A percentile compares a stretch with the other conserved stretches of the same genome.
Evolutionary conservation across 2,329 filamentous ascomycete genomes (phyloP).

Genomic region (Penicillium sp.): DNA sequence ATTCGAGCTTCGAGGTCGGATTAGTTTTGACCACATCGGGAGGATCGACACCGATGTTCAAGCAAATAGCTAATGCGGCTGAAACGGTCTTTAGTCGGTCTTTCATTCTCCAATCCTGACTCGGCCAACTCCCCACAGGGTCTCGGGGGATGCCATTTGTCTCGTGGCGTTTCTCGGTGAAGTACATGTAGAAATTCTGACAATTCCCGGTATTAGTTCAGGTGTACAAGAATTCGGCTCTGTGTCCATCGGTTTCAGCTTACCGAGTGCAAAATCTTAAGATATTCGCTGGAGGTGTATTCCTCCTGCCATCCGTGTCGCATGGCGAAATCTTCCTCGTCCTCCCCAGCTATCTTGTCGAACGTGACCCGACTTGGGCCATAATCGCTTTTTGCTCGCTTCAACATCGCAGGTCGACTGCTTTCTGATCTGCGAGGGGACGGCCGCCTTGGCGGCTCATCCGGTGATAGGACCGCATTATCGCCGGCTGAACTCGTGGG

Average conservation of each 20-base stretch:
- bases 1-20: constrained; percentile 89
- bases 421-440: constrained; percentile 33
- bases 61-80: constrained; percentile 86
- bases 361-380: constrained; percentile 41
- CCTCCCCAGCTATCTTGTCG: constrained; percentile 37
- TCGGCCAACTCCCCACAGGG: constrained; percentile 56
- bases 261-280: constrained; percentile 78
- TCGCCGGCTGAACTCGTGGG: constrained; percentile 38
- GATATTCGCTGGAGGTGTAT: constrained; percentile 86
- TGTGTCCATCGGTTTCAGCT: constrained; percentile 12
- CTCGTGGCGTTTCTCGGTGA: constrained; percentile 95
- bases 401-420: constrained; percentile 41
- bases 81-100: constrained; percentile 96
- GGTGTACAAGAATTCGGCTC: neutral
- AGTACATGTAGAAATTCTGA: constrained; percentile 99
- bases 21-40: constrained; percentile 95
- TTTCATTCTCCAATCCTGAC: constrained; percentile 94
- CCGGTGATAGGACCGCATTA: constrained; percentile 20
- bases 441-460: constrained; percentile 25
- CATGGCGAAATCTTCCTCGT: constrained; percentile 58
- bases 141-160: constrained; percentile 82
- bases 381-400: constrained; percentile 57
- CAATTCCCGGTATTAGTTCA: constrained; percentile 16
- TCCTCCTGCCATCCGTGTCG: constrained; percentile 92
- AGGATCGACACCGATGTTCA: constrained; percentile 97